Base-by-base conservation (phyloP, 768 basidiomycete genomes). In the Rhodocollybia butyracea region DNA sequence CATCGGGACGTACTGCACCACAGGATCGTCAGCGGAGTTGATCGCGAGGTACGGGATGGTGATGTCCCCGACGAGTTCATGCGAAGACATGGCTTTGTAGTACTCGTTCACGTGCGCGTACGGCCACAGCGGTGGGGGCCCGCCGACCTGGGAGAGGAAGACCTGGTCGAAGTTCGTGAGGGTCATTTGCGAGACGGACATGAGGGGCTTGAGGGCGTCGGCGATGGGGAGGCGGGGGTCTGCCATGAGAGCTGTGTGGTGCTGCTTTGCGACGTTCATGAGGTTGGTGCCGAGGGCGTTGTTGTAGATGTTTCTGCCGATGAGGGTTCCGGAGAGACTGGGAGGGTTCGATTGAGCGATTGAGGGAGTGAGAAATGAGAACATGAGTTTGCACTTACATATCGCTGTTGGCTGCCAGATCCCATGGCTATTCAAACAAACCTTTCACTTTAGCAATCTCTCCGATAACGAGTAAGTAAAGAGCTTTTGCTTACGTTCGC, bases 11-110 rank as follows among this genome's bases (percentile, higher is more conserved):
- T 80, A 73, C 43, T 74, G 76, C 21, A 91, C 84, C 39, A 92
- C 79, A 19, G 91, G 91, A 68, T 92, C 91, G 66, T 92, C 88
- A 22, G 77, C 78, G 17, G 91, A 79, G 63, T 87, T 89, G 56
- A 93, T 77, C 5, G 85, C 81, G 7, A 94, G 78, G 68, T 85
- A 86, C 13, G 92, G 92, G 29, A 93, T 82, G 41, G 73, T 75
- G 60, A 94, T 77, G 54, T 79, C 71, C 53, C 70, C 68, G 26
- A 91, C 69, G 46, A 83, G 73, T 36, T 82, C 66, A 67, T 89
- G 82, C 63, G 83, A 86, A 5, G 89, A 85, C 5, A 75, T 73
- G 63, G 76, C 76, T 51, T 66, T 61, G 60, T 81, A 79, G 62
- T 84, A 83, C 46, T 76, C 79, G 11, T 58, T 45, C 47, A 74